Evolutionary conservation across 257 asterid genomes (phyloP).

Genomic region (Handroanthus guayacan): DNA sequence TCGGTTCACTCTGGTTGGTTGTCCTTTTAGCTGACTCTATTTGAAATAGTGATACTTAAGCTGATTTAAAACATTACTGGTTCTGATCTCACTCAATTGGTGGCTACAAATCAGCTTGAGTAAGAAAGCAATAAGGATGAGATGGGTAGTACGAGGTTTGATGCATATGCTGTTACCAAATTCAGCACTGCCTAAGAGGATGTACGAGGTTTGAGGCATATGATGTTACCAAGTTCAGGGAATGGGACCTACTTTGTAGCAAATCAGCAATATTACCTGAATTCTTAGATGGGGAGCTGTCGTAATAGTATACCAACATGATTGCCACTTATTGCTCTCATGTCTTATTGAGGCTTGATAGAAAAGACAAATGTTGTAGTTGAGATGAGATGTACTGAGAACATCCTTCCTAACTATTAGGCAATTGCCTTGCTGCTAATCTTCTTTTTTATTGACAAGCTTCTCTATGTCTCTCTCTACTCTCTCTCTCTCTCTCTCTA

Average conservation of each 20-base stretch:
- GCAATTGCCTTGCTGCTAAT: slow-evolving; percentile 19
- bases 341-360: slow-evolving; percentile 13
- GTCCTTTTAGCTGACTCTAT: slow-evolving; percentile 40
- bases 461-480: background rate
- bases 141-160: slow-evolving; percentile 24
- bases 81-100: slow-evolving; percentile 38
- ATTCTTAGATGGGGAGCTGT: slow-evolving; percentile 38
- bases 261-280: slow-evolving; percentile 22
- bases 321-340: slow-evolving; percentile 29
- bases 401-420: slow-evolving; percentile 28
- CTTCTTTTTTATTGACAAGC: slow-evolving; percentile 23
- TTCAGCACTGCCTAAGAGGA: slow-evolving; percentile 18
- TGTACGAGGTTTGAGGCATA: slow-evolving; percentile 27
- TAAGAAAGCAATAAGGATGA: slow-evolving; percentile 38
- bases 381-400: slow-evolving; percentile 32
- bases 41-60: slow-evolving; percentile 43
- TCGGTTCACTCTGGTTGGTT: slow-evolving; percentile 31
- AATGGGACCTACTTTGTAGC: slow-evolving; percentile 36
- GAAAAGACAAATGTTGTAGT: slow-evolving; percentile 14
- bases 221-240: slow-evolving; percentile 33
- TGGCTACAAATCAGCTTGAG: slow-evolving; percentile 36
- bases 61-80: slow-evolving; percentile 30
- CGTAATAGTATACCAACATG: slow-evolving; percentile 30
- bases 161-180: background rate
- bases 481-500: background rate